Percentiles rank a stretch among this genome's conserved stretches.
Evolutionary conservation across 768 basidiomycete genomes (phyloP).

Genomic region (Boletus subcaerulescens): DNA sequence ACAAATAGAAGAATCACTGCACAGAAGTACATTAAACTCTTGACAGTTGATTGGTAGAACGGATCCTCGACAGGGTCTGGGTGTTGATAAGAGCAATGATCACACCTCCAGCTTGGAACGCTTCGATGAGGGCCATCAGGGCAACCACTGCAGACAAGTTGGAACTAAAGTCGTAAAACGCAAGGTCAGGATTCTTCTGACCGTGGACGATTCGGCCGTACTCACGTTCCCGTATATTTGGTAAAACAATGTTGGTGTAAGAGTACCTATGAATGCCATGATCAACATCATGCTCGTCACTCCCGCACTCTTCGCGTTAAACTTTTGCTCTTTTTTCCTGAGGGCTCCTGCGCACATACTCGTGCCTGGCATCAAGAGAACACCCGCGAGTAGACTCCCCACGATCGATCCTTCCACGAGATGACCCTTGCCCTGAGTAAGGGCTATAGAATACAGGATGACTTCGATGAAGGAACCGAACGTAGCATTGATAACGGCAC

Average conservation of each 20-base stretch:
- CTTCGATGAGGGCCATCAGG: constrained; percentile 37
- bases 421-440: constrained; percentile 87
- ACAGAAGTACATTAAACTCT: constrained; percentile 94
- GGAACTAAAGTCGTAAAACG: constrained; percentile 56
- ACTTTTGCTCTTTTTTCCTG: constrained; percentile 90
- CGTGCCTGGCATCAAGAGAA: constrained; percentile 93
- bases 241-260: constrained; percentile 96
- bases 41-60: constrained; percentile 95
- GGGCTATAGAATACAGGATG: constrained; percentile 84
- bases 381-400: constrained; percentile 91
- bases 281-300: constrained; percentile 99
- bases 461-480: constrained; percentile 99
- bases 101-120: constrained; percentile 69
- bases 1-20: constrained; percentile 88
- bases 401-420: constrained; percentile 97
- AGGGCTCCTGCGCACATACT: constrained; percentile 94
- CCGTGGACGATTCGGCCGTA: constrained; percentile 15
- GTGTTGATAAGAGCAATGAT: constrained; percentile 92
- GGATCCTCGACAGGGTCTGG: constrained; percentile 91
- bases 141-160: constrained; percentile 81
- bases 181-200: constrained; percentile 6
- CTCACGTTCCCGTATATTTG: constrained; percentile 96
- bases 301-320: constrained; percentile 98
- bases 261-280: constrained; percentile 97
- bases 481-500: constrained; percentile 98